Evolutionary conservation across 2,329 filamentous ascomycete species (phyloP), one percentile per base, ranked within the genome.

Genomic region (Aspergillus pseudonomiae): DNA sequence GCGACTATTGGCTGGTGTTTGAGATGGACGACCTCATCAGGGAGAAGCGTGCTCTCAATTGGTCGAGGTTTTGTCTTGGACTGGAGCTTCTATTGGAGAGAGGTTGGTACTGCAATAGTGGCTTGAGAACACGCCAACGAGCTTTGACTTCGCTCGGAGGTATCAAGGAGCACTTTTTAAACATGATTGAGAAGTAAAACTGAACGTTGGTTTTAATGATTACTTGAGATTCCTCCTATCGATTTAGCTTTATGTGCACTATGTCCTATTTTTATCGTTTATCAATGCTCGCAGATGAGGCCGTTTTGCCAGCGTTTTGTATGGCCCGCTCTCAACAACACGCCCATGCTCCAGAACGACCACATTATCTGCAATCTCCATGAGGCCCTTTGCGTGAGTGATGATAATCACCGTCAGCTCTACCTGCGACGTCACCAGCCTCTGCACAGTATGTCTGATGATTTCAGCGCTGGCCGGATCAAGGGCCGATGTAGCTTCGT

Each of bases 301-400:
- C 30, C 64, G 70, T 34, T 64, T 68, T 53, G 85, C 70, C 69
- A 97, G 75, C 63, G 87, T 86, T 2, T 84, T 78, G 76, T 89
- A 97, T 0, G 76, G 71, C 0, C 94, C 94, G 73, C 94, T 86
- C 2, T 88, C 90, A 7, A 92, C 86, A 2, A 86, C 81, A 3
- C 86, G 84, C 0, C 88, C 85, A n/a, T 91, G 85, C 32, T 96
- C 83, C 63, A 89, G 69, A 65, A 97, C 87, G 0, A 94, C 82
- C 9, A 97, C 81, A 52, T 86, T 83, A 73, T 93, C 89, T 0
- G 90, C 91, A 63, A 92, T 86, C 62, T 85, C 84, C 91, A 98
- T 97, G 92, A 97, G 96, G 72, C 94, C 90, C 65, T 82, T 83
- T 62, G 85, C 87, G 78, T 97, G 94, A 56, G 93, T 97, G 45